Base-by-base conservation (phyloP, 805 yeast species). In the Metschnikowia continentalis region DNA sequence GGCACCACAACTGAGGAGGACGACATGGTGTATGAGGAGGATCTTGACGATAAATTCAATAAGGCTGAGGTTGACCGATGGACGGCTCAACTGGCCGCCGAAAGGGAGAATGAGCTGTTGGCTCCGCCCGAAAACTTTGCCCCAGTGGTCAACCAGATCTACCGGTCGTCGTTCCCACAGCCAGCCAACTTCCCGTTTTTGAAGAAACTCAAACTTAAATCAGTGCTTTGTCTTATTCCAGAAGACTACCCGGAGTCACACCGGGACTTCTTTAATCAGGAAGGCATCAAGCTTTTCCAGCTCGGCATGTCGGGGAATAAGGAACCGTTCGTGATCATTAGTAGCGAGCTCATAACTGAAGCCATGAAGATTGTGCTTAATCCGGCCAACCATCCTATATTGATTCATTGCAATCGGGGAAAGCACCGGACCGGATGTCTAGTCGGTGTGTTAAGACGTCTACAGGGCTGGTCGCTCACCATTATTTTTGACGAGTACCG, bases 341-440 rank as follows among this genome's bases (percentile, higher is more conserved):
- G 77, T 49, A 75, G 78, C 60, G 84, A 83, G 35, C 73, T 86
- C 36, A 81, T 94, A 32, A 86, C 91, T 1, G 80, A 82, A 52
- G 97, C 97, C 0, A 72, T 92, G 55, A 83, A 85, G 63, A 86
- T 90, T 33, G 88, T 90, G 13, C 66, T 90, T 14, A 77, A 94
- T 61, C 97, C 97, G 0, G 83, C 66, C 20, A 92, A 94, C 67
- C 98, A 90, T 52, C 99, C 99, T 1, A 74, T 94, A 11, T 72
- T 94, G 55, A 88, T 94, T 41, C 99, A 94, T 67, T 94, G 99
- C 70, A 94, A 94, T 69, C 74, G 97, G 52, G 99, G 99, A 10
- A 94, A 92, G 66, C 99, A 94, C 67, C 77, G 99, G 59, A 94
- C 99, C 0, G 99, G 99, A 0, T 94, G 98, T 67, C 75, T 94